A percentile compares a stretch with the other conserved stretches of the same genome.
Conservation (phyloP, 23 red algal genomes). For the Porphyridium purpureum region DNA sequence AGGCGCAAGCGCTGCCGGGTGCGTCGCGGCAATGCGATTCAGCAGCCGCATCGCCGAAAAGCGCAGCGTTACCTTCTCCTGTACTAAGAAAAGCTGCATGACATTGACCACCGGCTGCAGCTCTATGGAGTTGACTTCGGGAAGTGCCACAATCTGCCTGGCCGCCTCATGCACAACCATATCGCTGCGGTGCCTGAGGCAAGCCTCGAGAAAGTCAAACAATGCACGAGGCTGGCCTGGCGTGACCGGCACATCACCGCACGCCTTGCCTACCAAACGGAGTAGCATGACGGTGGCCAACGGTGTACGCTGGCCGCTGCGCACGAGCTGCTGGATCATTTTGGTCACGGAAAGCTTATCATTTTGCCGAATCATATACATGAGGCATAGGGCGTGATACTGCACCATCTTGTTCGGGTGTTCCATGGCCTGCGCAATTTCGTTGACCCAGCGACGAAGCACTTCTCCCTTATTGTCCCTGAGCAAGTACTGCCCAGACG, state of each 20-base stretch:
- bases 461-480: slow-evolving; percentile 88
- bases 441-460: slow-evolving; percentile 91
- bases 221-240: slow-evolving; percentile 21
- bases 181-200: slow-evolving; percentile 74
- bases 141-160: slow-evolving; percentile 51
- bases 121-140: slow-evolving; percentile 31
- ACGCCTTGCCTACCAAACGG: slow-evolving; percentile 63
- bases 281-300: slow-evolving; percentile 75
- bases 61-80: slow-evolving; percentile 31
- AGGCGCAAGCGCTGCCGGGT: slow-evolving; percentile 41
- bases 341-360: slow-evolving; percentile 86
- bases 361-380: slow-evolving; percentile 75
- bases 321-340: slow-evolving; percentile 65
- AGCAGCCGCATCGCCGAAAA: slow-evolving; percentile 78
- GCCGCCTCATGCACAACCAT: slow-evolving; percentile 89
- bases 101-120: slow-evolving; percentile 58
- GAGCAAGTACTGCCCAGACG: slow-evolving; percentile 72
- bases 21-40: slow-evolving; percentile 33
- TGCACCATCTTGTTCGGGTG: slow-evolving; percentile 95
- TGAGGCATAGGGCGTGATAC: slow-evolving; percentile 86
- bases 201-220: slow-evolving; percentile 77
- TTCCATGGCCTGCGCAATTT: slow-evolving; percentile 86
- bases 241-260: slow-evolving; percentile 21
- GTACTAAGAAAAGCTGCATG: slow-evolving; percentile 57
- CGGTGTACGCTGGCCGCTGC: slow-evolving; percentile 55